Conservation (phyloP, 805 yeast species). For the Metschnikowia noctiluminum region DNA sequence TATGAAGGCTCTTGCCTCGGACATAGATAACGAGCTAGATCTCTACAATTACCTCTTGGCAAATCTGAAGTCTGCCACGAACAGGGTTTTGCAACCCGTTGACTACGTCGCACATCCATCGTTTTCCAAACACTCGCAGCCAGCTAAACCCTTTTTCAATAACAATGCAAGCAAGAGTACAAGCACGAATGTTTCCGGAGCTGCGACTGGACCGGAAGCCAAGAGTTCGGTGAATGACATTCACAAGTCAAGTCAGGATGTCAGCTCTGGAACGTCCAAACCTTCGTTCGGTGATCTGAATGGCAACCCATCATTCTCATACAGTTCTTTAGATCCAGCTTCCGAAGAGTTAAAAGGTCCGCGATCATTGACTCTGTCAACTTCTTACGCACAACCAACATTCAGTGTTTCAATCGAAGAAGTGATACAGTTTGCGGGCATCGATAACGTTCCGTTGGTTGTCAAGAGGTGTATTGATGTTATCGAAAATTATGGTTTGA, state of each 20-base stretch:
- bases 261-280: neutral
- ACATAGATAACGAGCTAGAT: constrained; percentile 81
- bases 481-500: constrained; percentile 79
- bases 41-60: constrained; percentile 64
- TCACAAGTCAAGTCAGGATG: constrained; percentile 2
- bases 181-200: neutral
- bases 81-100: constrained; percentile 55
- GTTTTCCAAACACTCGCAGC: constrained; percentile 37
- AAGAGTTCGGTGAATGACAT: neutral
- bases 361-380: constrained; percentile 23
- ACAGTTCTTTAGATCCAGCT: constrained; percentile 35
- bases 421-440: constrained; percentile 70
- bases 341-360: constrained; percentile 35
- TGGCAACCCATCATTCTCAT: constrained; percentile 8
- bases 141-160: constrained; percentile 32
- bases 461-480: constrained; percentile 87
- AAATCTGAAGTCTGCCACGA: constrained; percentile 36
- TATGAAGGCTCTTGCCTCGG: constrained; percentile 71
- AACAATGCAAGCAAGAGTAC: constrained; percentile 3
- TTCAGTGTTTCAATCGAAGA: constrained; percentile 85
- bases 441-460: constrained; percentile 86
- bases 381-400: constrained; percentile 40
- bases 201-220: neutral
- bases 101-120: constrained; percentile 72
- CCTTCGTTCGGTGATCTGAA: constrained; percentile 3